These are phyloP conservation scores for Echria macrotheca DNA, from an alignment of 495 filamentous ascomycete species.

Conservation along the genomic window DNA sequence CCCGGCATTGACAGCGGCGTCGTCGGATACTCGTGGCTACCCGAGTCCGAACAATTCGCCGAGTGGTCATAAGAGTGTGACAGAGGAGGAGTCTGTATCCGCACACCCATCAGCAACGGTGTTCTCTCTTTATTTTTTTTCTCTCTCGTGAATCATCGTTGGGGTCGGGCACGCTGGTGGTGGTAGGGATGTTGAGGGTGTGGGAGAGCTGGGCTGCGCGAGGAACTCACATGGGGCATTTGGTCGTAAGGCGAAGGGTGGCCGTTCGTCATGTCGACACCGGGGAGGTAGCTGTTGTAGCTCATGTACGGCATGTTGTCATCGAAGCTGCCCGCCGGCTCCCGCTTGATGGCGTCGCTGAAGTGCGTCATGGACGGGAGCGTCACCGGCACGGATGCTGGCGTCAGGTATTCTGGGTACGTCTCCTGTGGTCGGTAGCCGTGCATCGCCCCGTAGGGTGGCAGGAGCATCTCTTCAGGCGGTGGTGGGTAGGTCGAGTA, in stretches of 20 bases:
- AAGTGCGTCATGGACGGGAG: conserved; percentile 64
- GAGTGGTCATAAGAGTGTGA: conserved; percentile 78
- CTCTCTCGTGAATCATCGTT: conserved; percentile 24
- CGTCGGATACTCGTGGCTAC: conserved; percentile 53
- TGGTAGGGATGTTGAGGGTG: background rate
- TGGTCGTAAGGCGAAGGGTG: conserved; percentile 55
- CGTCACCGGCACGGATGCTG: conserved; percentile 48
- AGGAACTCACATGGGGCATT: conserved; percentile 63
- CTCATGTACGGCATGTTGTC: conserved; percentile 71
- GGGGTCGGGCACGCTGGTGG: conserved; percentile 26
- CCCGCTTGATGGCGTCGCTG: conserved; percentile 57
- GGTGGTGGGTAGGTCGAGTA: conserved; percentile 66
- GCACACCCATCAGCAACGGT: conserved; percentile 43
- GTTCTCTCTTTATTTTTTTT: conserved; percentile 19
- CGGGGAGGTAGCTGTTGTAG: conserved; percentile 67
- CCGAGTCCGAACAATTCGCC: conserved; percentile 52
- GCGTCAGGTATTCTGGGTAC: conserved; percentile 60
- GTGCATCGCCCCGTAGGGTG: conserved; percentile 56
- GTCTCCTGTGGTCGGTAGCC: conserved; percentile 62
- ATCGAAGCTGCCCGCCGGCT: conserved; percentile 50
- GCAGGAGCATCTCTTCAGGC: conserved; percentile 60
- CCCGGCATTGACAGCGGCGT: conserved; percentile 65
- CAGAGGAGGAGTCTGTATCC: conserved; percentile 73
- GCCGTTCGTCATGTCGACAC: conserved; percentile 60
- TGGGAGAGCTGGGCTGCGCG: conserved; percentile 30